Base-by-base conservation (phyloP, 2,329 filamentous ascomycete species). In the Talaromyces atroroseus region DNA sequence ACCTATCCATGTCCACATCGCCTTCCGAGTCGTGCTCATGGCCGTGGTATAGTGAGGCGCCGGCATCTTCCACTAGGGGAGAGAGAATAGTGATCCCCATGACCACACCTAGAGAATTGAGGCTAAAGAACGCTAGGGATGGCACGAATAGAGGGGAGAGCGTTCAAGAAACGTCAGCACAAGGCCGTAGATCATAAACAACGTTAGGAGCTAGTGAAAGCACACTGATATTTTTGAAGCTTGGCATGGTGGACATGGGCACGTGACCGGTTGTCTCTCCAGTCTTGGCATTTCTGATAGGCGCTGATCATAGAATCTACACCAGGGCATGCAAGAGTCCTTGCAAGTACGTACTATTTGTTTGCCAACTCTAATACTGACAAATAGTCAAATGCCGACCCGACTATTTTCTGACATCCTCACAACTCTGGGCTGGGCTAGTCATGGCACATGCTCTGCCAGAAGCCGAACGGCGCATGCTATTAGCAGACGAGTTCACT, bases 41-140 rank as follows among this genome's bases (percentile, higher is more conserved):
- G 42, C 69, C 62, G 29, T 65, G 11, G 32, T 36, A 36, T 36
- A 36, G 62, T 32, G 69, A 62, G 4, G 48, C 44, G 56, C 66
- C 62, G 34, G 67, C 61, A 29, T 69, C 63, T 54, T 73, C 68
- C 49, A 66, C 65, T 36, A 75, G 69, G 8, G 82, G 82, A 6
- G 81, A 74, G 32, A 83, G 73, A 61, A 85, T 85, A 5, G 80
- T 80, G 60, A 85, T 81, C 18, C 80, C 78, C 82, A 85, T 85
- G 42, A 16, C 48, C 5, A n/a, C 42, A 23, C 38, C 10, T 29
- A 45, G 32, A 51, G 68, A 61, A 42, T 21, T n/a, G 24, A 21
- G 5, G 7, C 2, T 8, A 10, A 2, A 12, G 14, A 46, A 16
- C 32, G 32, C 32, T 36, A 14, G 32, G 16, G 32, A 36, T 16